Evolutionary conservation across 176 grass and related monocot species (phyloP).

Genomic region (Triticum urartu): DNA sequence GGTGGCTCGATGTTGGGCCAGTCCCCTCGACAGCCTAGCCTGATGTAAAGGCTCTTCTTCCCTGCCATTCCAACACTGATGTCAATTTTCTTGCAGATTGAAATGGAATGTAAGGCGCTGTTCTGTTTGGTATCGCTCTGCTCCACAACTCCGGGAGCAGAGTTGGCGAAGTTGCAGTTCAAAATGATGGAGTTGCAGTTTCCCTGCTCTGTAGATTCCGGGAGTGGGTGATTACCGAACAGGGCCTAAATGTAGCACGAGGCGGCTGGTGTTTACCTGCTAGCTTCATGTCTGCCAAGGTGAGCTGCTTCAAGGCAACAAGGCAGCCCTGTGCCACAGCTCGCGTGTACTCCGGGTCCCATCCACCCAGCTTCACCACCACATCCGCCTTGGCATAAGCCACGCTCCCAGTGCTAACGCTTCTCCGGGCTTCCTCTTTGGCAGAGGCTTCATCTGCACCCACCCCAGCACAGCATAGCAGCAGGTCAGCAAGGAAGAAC

Average conservation of each 20-base stretch:
- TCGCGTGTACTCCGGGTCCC: slow-evolving; percentile 60
- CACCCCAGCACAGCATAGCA: neutral
- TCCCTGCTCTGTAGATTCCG: too few species aligned
- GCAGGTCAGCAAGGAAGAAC: neutral
- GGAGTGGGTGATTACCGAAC: too few species aligned
- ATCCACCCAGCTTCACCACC: slow-evolving; percentile 85
- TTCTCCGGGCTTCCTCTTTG: slow-evolving; percentile 73
- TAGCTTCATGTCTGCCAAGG: slow-evolving; percentile 76
- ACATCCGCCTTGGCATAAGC: slow-evolving; percentile 83
- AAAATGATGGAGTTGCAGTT: too few species aligned
- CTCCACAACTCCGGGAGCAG: too few species aligned
- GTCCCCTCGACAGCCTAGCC: slow-evolving; percentile 88
- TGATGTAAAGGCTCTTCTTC: slow-evolving; percentile 95
- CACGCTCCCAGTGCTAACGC: slow-evolving; percentile 51
- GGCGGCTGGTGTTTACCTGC: slow-evolving; percentile 45
- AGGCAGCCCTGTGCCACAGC: slow-evolving; percentile 89
- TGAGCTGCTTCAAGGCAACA: slow-evolving; percentile 85
- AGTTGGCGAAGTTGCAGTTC: too few species aligned
- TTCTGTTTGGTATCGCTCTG: too few species aligned
- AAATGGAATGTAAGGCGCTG: too few species aligned
- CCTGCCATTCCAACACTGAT: slow-evolving; percentile 46
- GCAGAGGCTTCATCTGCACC: slow-evolving; percentile 74
- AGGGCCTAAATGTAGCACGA: too few species aligned
- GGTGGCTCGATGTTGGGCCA: slow-evolving; percentile 96
- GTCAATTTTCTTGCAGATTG: neutral